A percentile compares a stretch with the other conserved stretches of the same genome.
phyloP scores from a whole-genome alignment of 352 stramenopile genomes.

The Pythium graminicola region DNA sequence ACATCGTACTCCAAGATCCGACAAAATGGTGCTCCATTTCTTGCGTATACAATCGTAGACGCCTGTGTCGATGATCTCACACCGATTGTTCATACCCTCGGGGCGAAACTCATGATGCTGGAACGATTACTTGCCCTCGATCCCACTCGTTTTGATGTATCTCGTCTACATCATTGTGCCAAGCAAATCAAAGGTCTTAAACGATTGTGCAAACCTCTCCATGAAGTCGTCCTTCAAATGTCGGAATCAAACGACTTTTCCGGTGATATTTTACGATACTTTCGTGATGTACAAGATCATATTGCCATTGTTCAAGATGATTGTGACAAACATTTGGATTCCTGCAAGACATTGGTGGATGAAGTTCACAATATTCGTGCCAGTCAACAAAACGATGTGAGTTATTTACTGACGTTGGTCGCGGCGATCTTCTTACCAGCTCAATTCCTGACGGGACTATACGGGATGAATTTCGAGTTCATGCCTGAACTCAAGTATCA shows the following conservation, averaged over 20 bases:
- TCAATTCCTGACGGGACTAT: slow-evolving; percentile 84
- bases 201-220: slow-evolving; percentile 60
- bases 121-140: slow-evolving; percentile 56
- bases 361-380: slow-evolving; percentile 63
- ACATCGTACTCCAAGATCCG: slow-evolving; percentile 81
- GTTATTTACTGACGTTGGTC: slow-evolving; percentile 74
- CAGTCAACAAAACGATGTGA: slow-evolving; percentile 64
- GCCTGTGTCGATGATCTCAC: slow-evolving; percentile 75
- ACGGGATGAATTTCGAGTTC: slow-evolving; percentile 87
- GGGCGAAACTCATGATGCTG: slow-evolving; percentile 66
- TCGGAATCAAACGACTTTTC: slow-evolving; percentile 63
- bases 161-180: slow-evolving; percentile 41
- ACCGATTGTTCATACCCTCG: slow-evolving; percentile 66
- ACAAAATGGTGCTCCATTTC: slow-evolving; percentile 62
- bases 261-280: slow-evolving; percentile 67
- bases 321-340: slow-evolving; percentile 70
- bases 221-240: slow-evolving; percentile 68
- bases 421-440: slow-evolving; percentile 76
- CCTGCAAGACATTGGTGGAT: slow-evolving; percentile 56
- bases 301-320: slow-evolving; percentile 74
- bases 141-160: slow-evolving; percentile 48
- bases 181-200: slow-evolving; percentile 77
- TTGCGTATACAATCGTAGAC: slow-evolving; percentile 79
- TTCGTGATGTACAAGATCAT: slow-evolving; percentile 83
- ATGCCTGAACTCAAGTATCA: slow-evolving; percentile 80